Evolutionary conservation across 1,284 basidiomycete species (phyloP), one percentile per base, ranked within the genome.

Genomic region (Xerocomus amazonicus): DNA sequence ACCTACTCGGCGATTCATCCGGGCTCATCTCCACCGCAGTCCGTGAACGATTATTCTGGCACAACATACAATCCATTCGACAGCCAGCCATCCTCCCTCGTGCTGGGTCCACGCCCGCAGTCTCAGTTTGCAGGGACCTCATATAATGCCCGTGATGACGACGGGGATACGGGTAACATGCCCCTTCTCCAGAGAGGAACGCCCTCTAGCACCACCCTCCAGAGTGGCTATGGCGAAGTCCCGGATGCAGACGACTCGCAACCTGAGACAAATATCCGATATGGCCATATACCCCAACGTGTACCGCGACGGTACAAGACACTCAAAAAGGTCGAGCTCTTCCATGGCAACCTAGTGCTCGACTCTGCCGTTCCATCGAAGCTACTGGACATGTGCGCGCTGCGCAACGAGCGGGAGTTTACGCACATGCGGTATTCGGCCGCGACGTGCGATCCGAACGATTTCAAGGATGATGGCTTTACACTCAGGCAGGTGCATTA

Each of bases 371-470:
- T 96, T 2, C 93, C 93, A 0, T 79, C 85, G 10, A 93, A 92
- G 65, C 74, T 96, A 26, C 76, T 96, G 17, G 82, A 90, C 51
- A 82, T 91, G 74, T 91, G 88, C 56, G 73, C 81, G 2, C 70
- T 80, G 55, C 80, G 83, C 48, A 85, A 80, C 46, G 90, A 92
- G 54, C 81, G 90, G 51, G 96, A 99, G 70, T 96, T 94, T 67
- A 92, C 91, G 2, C 88, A 94, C 69, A 92, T 97, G 91, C 82
- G 95, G 7, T 94, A 95, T 70, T 87, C 86, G 2, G 92, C 92
- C 0, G 90, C 90, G n/a, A 96, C 93, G 0, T 92, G 90, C 68
- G 92, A 96, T 67, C 92, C 92, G 3, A 90, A 96, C 65, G 84
- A 92, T 62, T 97, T 96, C 69, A 79, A 84, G 58, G 74, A 82